phyloP scores from a whole-genome alignment of 208 protist genomes.

The Acanthamoeba divionensis region DNA sequence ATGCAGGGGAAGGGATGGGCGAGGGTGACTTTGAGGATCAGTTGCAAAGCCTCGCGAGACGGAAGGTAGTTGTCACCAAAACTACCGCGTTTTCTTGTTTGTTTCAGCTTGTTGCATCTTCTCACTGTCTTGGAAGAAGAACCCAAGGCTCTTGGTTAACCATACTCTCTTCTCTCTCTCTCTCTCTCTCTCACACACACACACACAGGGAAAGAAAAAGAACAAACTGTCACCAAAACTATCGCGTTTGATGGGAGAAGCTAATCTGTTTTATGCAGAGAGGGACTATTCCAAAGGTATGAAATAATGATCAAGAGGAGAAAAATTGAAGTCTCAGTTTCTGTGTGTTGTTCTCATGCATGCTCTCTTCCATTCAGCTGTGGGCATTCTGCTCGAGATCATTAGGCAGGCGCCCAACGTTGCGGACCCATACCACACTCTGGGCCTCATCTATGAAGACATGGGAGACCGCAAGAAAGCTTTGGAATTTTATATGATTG shows the following conservation, averaged over 20 bases:
- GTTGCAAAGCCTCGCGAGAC: background rate
- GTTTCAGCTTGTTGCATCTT: no score
- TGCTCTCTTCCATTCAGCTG: background rate
- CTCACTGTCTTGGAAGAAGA: no score
- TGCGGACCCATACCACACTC: constrained; percentile 61
- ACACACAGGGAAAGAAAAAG: constrained; percentile 26
- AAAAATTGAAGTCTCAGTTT: background rate
- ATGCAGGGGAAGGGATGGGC: background rate
- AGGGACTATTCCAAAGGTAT: constrained; percentile 30
- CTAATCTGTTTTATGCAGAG: constrained; percentile 50
- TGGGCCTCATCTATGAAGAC: constrained; percentile 68
- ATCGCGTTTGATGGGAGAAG: constrained; percentile 53
- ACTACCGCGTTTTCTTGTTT: no score
- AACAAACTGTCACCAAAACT: constrained; percentile 56
- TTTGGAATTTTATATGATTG: constrained; percentile 64
- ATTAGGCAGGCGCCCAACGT: constrained; percentile 59
- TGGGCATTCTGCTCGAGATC: constrained; percentile 57
- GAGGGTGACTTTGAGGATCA: constrained; percentile 9
- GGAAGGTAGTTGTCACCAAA: no score
- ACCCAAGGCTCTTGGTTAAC: no score
- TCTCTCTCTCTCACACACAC: background rate
- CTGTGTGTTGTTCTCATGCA: background rate
- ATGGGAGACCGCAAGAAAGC: constrained; percentile 57
- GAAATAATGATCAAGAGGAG: background rate
- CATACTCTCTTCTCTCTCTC: background rate